phyloP scores from a whole-genome alignment of 352 stramenopile species.

The Pythium rhizo-oryzae region DNA sequence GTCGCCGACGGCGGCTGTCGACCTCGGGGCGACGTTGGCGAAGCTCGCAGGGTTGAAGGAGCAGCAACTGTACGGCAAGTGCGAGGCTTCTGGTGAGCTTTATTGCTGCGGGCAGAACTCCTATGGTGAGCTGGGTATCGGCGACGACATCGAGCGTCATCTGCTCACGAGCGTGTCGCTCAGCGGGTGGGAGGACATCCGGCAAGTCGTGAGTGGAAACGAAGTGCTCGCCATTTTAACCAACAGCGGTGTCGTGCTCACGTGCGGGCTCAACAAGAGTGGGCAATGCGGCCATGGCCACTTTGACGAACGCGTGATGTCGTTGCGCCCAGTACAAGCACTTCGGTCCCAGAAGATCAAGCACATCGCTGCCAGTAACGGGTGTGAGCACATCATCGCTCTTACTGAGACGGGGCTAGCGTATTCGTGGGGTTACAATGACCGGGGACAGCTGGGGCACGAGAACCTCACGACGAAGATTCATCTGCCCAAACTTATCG shows the following conservation, averaged over 20 bases:
- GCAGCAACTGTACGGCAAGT: conserved; percentile 87
- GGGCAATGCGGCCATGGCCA: conserved; percentile 87
- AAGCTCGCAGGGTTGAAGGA: conserved; percentile 85
- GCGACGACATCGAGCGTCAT: conserved; percentile 84
- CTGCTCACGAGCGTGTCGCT: conserved; percentile 77
- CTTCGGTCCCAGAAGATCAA: conserved; percentile 79
- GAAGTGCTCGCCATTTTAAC: conserved; percentile 84
- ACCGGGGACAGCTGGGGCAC: conserved; percentile 84
- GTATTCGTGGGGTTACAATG: conserved; percentile 90
- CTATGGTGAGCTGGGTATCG: conserved; percentile 86
- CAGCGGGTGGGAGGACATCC: conserved; percentile 84
- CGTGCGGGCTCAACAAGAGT: conserved; percentile 88
- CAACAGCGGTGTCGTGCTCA: conserved; percentile 79
- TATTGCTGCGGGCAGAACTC: conserved; percentile 90
- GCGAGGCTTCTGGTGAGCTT: conserved; percentile 80
- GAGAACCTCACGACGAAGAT: conserved; percentile 87
- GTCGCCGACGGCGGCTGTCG: conserved; percentile 39
- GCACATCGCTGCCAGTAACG: conserved; percentile 86
- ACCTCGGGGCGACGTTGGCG: conserved; percentile 53
- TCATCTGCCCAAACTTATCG: conserved; percentile 82
- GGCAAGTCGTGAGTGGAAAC: conserved; percentile 83
- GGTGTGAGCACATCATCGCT: conserved; percentile 88
- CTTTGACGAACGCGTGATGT: conserved; percentile 88
- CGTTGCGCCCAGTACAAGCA: conserved; percentile 75
- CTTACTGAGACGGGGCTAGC: conserved; percentile 80